These are phyloP conservation scores for Hypoxylon rickii DNA, from an alignment of 495 filamentous ascomycete species.

Conservation along the genomic window DNA sequence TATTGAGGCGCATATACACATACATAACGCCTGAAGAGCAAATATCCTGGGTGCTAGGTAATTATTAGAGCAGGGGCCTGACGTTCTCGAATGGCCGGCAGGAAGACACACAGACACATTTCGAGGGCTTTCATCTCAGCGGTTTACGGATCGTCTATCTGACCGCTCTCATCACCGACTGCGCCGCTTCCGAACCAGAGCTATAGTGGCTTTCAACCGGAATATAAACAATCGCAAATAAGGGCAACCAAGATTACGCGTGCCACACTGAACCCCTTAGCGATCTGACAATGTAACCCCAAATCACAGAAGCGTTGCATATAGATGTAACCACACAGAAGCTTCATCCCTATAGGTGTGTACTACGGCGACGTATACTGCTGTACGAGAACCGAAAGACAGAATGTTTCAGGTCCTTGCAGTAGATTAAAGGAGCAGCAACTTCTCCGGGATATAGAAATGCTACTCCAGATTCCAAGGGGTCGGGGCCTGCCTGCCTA, in stretches of 20 bases:
- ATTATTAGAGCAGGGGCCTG: too few relatives aligned
- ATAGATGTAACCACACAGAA: too few relatives aligned
- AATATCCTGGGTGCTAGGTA: too few relatives aligned
- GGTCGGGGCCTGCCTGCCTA: too few relatives aligned
- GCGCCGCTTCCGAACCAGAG: constrained; percentile 18
- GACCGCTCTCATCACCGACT: constrained; percentile 14
- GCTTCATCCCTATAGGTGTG: not conserved
- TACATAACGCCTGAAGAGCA: too few relatives aligned
- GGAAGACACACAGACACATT: too few relatives aligned
- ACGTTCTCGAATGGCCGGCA: constrained; percentile 5
- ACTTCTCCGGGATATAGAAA: not conserved
- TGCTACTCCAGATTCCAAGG: not conserved
- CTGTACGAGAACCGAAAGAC: not conserved
- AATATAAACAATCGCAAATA: not conserved
- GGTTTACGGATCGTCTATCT: constrained; percentile 5
- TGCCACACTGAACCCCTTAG: not conserved
- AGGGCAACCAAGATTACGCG: constrained; percentile 2
- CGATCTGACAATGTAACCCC: not conserved
- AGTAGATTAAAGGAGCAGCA: not conserved
- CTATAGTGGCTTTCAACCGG: not conserved
- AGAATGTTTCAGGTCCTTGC: not conserved
- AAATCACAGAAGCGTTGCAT: not conserved
- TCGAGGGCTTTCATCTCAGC: too few relatives aligned
- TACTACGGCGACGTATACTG: not conserved
- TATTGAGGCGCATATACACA: too few relatives aligned